phyloP scores from a whole-genome alignment of 192 early-diverging fungal species.

The Mortierella claussenii region DNA sequence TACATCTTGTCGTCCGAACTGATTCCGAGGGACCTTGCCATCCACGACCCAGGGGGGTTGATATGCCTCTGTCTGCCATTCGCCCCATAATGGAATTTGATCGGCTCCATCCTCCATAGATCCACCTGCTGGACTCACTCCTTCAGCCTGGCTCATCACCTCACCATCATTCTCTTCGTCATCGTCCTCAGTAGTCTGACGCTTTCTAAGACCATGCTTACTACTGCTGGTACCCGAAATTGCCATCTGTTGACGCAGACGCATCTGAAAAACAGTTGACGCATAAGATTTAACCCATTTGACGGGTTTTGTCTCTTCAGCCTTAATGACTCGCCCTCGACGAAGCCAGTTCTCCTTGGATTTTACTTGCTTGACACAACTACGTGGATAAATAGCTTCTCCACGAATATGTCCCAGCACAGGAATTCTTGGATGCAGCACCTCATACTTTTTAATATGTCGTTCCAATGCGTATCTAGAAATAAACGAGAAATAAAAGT shows the following conservation, averaged over 20 bases:
- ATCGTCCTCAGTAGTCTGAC: conserved; percentile 51
- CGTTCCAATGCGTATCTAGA: conserved; percentile 83
- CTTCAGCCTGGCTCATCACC: neutral
- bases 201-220: neutral
- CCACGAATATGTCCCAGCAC: conserved; percentile 81
- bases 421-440: conserved; percentile 75
- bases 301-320: conserved; percentile 9
- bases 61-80: conserved; percentile 89
- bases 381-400: conserved; percentile 83
- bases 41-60: conserved; percentile 58
- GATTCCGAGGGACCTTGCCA: conserved; percentile 85
- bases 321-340: conserved; percentile 64
- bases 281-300: conserved; percentile 45
- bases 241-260: conserved; percentile 45
- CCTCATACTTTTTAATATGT: conserved; percentile 83
- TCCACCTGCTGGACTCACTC: neutral
- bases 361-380: conserved; percentile 68
- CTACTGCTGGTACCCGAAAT: conserved; percentile 10
- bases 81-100: conserved; percentile 73
- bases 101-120: conserved; percentile 8
- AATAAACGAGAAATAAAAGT: neutral
- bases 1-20: conserved; percentile 87
- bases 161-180: conserved; percentile 8
- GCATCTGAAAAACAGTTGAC: conserved; percentile 40
- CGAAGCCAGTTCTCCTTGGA: conserved; percentile 74